Evolutionary conservation across 306 rosid species (phyloP), one percentile per base, ranked within the genome.

Genomic region (Notholithocarpus densiflorus): DNA sequence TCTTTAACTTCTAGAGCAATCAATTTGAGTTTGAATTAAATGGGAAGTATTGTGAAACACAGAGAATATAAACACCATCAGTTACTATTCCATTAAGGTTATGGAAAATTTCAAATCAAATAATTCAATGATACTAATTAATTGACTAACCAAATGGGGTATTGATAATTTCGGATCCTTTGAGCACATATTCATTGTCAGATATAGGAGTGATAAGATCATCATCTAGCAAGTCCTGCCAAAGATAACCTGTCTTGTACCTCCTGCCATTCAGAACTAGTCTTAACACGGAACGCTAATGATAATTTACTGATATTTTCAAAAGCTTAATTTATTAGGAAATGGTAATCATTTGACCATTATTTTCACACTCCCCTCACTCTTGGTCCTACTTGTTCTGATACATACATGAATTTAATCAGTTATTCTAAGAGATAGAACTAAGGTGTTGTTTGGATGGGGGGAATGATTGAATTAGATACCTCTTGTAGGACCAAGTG

Each of bases 401-500:
- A 40, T 40, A 40, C 45, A 40, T 40, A 7, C 45, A 40, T 40
- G 45, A 40, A 40, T 40, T 40, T 40, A 40, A 40, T 40, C 45
- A 8, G 45, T 40, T 40, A 40, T 40, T 40, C 45, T 2, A 40
- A 40, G 45, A 8, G 45, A 40, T 40, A 40, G 45, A 40, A 40
- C 45, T 2, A 40, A 40, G 45, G 45, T 40, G 45, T 48, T 13
- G 53, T 48, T 48, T 48, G 0, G 55, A 52, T 75, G 24, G 52
- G 20, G 51, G 56, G 71, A 68, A 82, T 73, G 76, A 54, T 69
- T 48, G 20, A 53, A 73, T 51, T 56, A 57, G 68, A 72, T 77
- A 89, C 98, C 97, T 92, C 79, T 92, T 94, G 86, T 88, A 90
- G 55, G 97, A 90, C 98, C 97, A 90, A 80, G 96, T 82, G 80